A percentile compares a stretch with the other conserved stretches of the same genome.
Conservation (phyloP, 2,329 filamentous ascomycete genomes). For the Leptosphaerulina australis region DNA sequence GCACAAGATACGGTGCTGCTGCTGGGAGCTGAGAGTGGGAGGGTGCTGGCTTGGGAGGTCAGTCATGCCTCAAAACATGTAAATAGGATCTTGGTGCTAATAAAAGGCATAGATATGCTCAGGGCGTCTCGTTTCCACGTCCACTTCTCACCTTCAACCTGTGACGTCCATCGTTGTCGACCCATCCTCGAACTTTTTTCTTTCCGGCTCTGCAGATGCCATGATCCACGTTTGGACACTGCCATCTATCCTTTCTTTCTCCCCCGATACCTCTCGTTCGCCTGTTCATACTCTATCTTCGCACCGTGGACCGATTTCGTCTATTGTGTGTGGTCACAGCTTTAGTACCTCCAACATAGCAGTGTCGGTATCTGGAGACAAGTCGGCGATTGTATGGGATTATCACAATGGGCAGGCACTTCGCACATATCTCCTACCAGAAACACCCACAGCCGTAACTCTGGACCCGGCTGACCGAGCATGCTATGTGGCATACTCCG, state of each 20-base stretch:
- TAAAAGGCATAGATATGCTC: slow-evolving; percentile 65
- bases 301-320: slow-evolving; percentile 75
- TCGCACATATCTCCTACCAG: slow-evolving; percentile 80
- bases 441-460: slow-evolving; percentile 71
- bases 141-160: slow-evolving; percentile 77
- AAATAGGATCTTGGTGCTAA: slow-evolving; percentile 22
- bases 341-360: slow-evolving; percentile 78
- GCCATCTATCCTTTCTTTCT: slow-evolving; percentile 71
- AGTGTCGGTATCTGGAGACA: slow-evolving; percentile 82
- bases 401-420: slow-evolving; percentile 78
- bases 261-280: slow-evolving; percentile 60
- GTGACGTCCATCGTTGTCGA: slow-evolving; percentile 76
- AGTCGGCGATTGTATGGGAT: slow-evolving; percentile 92
- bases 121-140: slow-evolving; percentile 76
- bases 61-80: slow-evolving; percentile 33
- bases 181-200: slow-evolving; percentile 72
- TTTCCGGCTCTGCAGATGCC: slow-evolving; percentile 83
- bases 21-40: slow-evolving; percentile 82
- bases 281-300: slow-evolving; percentile 79
- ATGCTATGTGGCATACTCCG: slow-evolving; percentile 79
- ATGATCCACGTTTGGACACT: slow-evolving; percentile 93
- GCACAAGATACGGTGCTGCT: slow-evolving; percentile 71
- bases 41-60: slow-evolving; percentile 93
- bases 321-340: slow-evolving; percentile 67
- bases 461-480: slow-evolving; percentile 85